phyloP scores from a whole-genome alignment of 179 eudicot genomes.

The Carnegiea gigantea region DNA sequence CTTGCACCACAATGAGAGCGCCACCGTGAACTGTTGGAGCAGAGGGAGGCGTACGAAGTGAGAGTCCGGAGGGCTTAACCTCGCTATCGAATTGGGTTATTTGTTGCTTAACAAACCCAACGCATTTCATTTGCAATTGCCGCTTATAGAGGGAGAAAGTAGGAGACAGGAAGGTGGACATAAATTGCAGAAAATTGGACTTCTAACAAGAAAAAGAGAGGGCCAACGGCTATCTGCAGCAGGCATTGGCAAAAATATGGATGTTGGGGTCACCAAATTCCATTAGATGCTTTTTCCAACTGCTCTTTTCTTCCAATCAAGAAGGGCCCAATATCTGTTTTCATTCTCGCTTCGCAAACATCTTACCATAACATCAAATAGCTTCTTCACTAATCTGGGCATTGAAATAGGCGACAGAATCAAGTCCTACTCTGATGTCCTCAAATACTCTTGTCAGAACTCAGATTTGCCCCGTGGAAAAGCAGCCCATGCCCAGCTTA shows the following conservation, averaged over 20 bases:
- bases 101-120: too few species aligned
- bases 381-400: slow-evolving; percentile 1
- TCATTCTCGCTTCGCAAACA: slow-evolving; percentile 1
- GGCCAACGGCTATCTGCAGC: too few species aligned
- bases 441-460: slow-evolving; percentile 34
- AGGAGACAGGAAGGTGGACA: too few species aligned
- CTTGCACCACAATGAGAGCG: too few species aligned
- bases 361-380: neutral
- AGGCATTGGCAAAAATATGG: neutral
- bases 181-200: too few species aligned
- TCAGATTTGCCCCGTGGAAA: slow-evolving; percentile 39
- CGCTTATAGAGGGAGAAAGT: too few species aligned
- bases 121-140: too few species aligned
- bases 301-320: neutral
- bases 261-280: neutral
- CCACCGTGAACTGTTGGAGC: too few species aligned
- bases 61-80: too few species aligned
- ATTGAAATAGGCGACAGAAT: slow-evolving; percentile 1
- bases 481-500: slow-evolving; percentile 49
- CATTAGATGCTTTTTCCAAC: slow-evolving; percentile 10
- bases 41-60: too few species aligned
- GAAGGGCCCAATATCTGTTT: slow-evolving; percentile 5
- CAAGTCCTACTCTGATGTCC: slow-evolving; percentile 28
- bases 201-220: too few species aligned
- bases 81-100: too few species aligned